phyloP scores from a whole-genome alignment of 176 grass and related monocot genomes.

The Avena atlantica region DNA sequence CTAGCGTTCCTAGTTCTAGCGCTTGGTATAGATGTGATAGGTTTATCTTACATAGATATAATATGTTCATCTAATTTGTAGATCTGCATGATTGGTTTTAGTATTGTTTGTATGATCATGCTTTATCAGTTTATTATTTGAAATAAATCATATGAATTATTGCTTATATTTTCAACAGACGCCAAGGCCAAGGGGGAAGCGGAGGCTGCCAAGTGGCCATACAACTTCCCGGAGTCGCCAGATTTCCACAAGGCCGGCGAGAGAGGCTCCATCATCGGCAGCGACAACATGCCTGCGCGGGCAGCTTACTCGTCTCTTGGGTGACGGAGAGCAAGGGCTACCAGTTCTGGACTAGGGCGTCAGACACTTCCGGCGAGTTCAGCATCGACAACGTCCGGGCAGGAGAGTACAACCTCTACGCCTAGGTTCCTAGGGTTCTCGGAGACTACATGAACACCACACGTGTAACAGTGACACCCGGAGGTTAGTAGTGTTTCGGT shows the following conservation, averaged over 20 bases:
- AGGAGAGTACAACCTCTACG: constrained; percentile 68
- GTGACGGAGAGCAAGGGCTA: constrained; percentile 61
- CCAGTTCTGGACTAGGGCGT: constrained; percentile 72
- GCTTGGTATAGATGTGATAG: too few species aligned
- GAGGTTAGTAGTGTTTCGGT: not conserved
- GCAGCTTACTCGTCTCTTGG: constrained; percentile 57
- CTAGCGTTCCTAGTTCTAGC: too few species aligned
- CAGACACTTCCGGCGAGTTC: constrained; percentile 44
- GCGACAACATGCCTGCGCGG: constrained; percentile 17
- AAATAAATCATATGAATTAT: too few species aligned
- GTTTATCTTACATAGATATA: too few species aligned
- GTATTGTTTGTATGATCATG: too few species aligned
- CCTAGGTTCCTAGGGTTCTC: constrained; percentile 69
- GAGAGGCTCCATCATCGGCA: constrained; percentile 53
- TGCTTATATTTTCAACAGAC: not conserved
- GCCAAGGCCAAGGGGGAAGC: constrained; percentile 60
- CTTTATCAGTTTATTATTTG: too few species aligned
- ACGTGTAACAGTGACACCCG: constrained; percentile 48
- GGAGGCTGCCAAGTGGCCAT: constrained; percentile 68
- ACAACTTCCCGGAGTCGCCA: constrained; percentile 60
- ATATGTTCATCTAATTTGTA: too few species aligned
- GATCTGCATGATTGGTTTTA: too few species aligned
- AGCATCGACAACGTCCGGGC: constrained; percentile 51
- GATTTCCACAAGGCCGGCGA: constrained; percentile 58
- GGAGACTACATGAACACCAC: constrained; percentile 58